These are phyloP conservation scores for Hyaloscypha bicolor DNA, from an alignment of 495 filamentous ascomycete genomes.

Conservation along the genomic window DNA sequence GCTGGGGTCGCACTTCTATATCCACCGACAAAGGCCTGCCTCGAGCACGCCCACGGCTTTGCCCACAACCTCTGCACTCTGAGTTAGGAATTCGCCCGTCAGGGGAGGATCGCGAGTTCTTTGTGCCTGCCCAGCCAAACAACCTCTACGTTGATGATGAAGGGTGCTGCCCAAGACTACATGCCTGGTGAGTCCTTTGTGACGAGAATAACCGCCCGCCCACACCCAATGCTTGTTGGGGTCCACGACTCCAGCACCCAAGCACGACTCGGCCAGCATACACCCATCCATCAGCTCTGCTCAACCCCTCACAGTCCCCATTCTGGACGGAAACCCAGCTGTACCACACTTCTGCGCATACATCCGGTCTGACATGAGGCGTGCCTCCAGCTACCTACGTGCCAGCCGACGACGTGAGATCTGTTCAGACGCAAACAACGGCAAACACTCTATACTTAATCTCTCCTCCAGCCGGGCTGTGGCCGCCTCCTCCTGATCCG, in stretches of 20 bases:
- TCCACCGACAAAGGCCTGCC: not conserved
- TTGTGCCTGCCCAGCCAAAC: not conserved
- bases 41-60: not conserved
- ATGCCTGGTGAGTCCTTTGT: slow-evolving; percentile 2
- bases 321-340: not conserved
- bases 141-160: not conserved
- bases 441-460: slow-evolving; percentile 15
- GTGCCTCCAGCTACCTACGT: slow-evolving; percentile 1
- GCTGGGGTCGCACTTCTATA: not conserved
- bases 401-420: not conserved
- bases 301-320: not conserved
- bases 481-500: slow-evolving; percentile 6
- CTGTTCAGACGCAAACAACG: not conserved
- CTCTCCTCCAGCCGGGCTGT: not conserved
- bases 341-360: not conserved
- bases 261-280: not conserved
- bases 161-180: not conserved
- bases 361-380: not conserved
- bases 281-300: not conserved
- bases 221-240: not conserved
- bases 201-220: not conserved
- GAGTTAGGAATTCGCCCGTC: slow-evolving; percentile 7
- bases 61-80: not conserved
- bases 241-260: not conserved
- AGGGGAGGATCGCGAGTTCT: not conserved